phyloP scores from a whole-genome alignment of 495 filamentous ascomycete species.

The Collariella sp. region DNA sequence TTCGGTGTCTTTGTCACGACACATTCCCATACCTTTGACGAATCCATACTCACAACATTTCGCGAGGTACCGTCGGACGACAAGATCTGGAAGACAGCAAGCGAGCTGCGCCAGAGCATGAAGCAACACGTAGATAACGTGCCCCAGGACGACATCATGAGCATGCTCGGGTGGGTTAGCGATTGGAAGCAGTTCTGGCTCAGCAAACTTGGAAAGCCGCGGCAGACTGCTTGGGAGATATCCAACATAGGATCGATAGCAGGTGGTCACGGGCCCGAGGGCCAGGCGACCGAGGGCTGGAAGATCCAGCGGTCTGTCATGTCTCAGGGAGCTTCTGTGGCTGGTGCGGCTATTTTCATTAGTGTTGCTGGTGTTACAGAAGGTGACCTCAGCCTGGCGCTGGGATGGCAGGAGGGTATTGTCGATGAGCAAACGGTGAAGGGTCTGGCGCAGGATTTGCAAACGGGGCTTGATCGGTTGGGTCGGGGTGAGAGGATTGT shows the following conservation, averaged over 20 bases:
- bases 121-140: constrained; percentile 12
- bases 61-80: constrained; percentile 11
- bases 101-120: constrained; percentile 15
- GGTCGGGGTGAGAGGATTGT: neutral
- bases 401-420: constrained; percentile 28
- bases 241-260: constrained; percentile 27
- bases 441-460: constrained; percentile 24
- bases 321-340: constrained; percentile 27
- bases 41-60: constrained; percentile 10
- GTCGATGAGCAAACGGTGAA: constrained; percentile 21
- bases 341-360: constrained; percentile 23
- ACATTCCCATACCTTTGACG: constrained; percentile 17
- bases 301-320: constrained; percentile 25
- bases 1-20: constrained; percentile 29
- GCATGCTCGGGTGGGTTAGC: constrained; percentile 24
- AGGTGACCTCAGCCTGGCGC: constrained; percentile 20
- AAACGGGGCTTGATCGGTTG: constrained; percentile 18
- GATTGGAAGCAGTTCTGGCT: constrained; percentile 27
- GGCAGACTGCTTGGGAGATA: constrained; percentile 23
- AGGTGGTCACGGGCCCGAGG: constrained; percentile 2
- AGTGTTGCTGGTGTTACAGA: constrained; percentile 25
- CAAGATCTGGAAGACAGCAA: constrained; percentile 24
- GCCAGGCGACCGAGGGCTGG: constrained; percentile 13
- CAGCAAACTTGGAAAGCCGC: constrained; percentile 20
- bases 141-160: constrained; percentile 27